Percentiles rank a stretch among this genome's conserved stretches.
Conservation (phyloP, 352 stramenopile genomes). For the Pythium pyrilobum region DNA sequence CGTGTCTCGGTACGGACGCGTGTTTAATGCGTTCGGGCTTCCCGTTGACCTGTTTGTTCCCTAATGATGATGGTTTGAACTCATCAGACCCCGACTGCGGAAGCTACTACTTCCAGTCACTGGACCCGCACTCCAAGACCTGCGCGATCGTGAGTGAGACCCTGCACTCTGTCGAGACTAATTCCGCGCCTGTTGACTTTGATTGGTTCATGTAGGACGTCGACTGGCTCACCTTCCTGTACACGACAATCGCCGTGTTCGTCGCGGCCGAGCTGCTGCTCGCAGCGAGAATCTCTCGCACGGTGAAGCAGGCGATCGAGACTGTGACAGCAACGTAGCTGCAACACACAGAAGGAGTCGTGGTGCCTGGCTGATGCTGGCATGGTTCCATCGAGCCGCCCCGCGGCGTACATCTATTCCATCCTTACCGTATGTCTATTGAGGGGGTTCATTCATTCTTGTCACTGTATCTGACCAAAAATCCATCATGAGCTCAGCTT, state of each 20-base stretch:
- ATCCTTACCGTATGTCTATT: too few relatives aligned
- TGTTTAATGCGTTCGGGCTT: neutral
- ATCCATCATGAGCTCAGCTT: neutral
- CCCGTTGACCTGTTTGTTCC: neutral
- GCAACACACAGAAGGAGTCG: too few relatives aligned
- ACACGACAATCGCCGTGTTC: slow-evolving; percentile 30
- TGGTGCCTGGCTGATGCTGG: too few relatives aligned
- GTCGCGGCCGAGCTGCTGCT: slow-evolving; percentile 36
- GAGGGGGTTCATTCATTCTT: neutral
- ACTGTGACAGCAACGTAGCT: neutral
- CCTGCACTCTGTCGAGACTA: too few relatives aligned
- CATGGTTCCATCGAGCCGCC: too few relatives aligned
- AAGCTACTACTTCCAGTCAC: slow-evolving; percentile 55
- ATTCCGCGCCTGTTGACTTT: neutral
- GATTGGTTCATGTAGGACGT: slow-evolving; percentile 24
- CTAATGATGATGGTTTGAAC: too few relatives aligned
- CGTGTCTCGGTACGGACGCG: slow-evolving; percentile 34
- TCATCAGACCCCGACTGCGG: slow-evolving; percentile 65
- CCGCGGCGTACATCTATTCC: too few relatives aligned
- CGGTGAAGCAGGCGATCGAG: neutral
- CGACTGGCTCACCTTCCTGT: slow-evolving; percentile 31
- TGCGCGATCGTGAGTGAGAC: slow-evolving; percentile 49
- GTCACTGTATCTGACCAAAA: neutral
- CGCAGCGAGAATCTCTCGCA: slow-evolving; percentile 23
- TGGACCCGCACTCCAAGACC: slow-evolving; percentile 35